Evolutionary conservation across 805 yeast species (phyloP).

Genomic region (Starmerella sp.): DNA sequence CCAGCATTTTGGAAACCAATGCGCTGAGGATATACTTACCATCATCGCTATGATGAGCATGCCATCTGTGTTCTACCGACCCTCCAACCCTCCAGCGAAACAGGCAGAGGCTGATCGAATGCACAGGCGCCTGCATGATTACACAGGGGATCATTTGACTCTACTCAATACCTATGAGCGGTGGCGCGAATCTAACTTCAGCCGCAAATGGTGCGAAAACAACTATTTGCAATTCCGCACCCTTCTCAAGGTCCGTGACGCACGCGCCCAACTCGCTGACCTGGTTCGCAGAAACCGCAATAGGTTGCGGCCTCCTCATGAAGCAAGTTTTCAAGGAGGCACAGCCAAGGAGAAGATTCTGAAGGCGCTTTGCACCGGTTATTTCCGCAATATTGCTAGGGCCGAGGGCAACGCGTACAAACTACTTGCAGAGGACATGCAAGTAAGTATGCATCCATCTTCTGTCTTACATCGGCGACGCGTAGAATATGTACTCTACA

Average conservation of each 20-base stretch:
- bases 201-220: slow-evolving; percentile 65
- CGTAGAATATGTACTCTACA: slow-evolving; percentile 62
- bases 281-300: slow-evolving; percentile 30
- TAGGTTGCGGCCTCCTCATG: slow-evolving; percentile 18
- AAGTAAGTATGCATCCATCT: slow-evolving; percentile 74
- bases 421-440: slow-evolving; percentile 31
- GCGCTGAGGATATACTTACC: slow-evolving; percentile 57
- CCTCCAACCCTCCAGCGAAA: slow-evolving; percentile 41
- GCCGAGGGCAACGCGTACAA: slow-evolving; percentile 31
- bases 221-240: slow-evolving; percentile 75
- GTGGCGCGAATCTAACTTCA: slow-evolving; percentile 55
- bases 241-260: slow-evolving; percentile 67
- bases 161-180: slow-evolving; percentile 65
- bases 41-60: slow-evolving; percentile 80
- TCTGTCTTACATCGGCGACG: slow-evolving; percentile 63
- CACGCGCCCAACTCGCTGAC: slow-evolving; percentile 57
- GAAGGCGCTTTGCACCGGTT: slow-evolving; percentile 54
- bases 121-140: slow-evolving; percentile 56
- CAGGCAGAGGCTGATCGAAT: slow-evolving; percentile 55
- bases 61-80: slow-evolving; percentile 56
- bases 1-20: slow-evolving; percentile 24
- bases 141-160: slow-evolving; percentile 75
- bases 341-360: slow-evolving; percentile 33
- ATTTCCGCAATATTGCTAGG: slow-evolving; percentile 53
- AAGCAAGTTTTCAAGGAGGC: slow-evolving; percentile 22